A percentile compares a stretch with the other conserved stretches of the same genome.
phyloP scores from a whole-genome alignment of 2,329 filamentous ascomycete species.

The Tolypocladium tropicale region DNA sequence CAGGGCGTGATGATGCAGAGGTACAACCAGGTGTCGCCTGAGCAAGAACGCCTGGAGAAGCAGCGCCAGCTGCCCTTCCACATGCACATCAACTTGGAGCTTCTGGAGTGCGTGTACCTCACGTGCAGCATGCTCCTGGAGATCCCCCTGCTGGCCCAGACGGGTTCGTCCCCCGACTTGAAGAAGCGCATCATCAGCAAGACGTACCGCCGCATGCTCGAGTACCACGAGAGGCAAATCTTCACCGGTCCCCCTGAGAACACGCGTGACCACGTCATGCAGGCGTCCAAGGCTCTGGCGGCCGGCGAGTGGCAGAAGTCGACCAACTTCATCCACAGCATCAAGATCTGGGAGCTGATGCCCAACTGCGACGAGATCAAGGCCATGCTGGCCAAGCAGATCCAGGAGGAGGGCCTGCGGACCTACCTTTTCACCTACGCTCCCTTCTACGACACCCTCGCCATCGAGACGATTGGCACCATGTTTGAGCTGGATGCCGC shows the following conservation, averaged over 20 bases:
- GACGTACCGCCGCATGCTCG: constrained; percentile 97
- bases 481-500: constrained; percentile 93
- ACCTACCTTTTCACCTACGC: constrained; percentile 99
- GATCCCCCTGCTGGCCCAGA: constrained; percentile 93
- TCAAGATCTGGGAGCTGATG: constrained; percentile 99
- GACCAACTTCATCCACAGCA: constrained; percentile 84
- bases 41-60: constrained; percentile 94
- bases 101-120: constrained; percentile 95
- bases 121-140: constrained; percentile 99
- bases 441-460: constrained; percentile 95
- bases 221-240: constrained; percentile 98
- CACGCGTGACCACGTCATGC: constrained; percentile 98
- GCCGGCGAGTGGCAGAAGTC: constrained; percentile 99
- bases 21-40: constrained; percentile 90
- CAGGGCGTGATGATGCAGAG: constrained; percentile 98
- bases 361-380: constrained; percentile 89
- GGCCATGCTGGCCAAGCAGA: constrained; percentile 92
- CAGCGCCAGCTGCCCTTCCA: constrained; percentile 98
- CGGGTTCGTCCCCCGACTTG: constrained; percentile 90
- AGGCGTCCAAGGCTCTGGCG: constrained; percentile 92
- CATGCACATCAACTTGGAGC: constrained; percentile 99
- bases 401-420: constrained; percentile 94
- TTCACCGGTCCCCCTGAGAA: constrained; percentile 98
- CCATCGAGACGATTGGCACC: constrained; percentile 68
- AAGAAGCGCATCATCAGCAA: constrained; percentile 98